Evolutionary conservation across 768 basidiomycete genomes (phyloP).

Genomic region (Termitomyces bulborhizus): DNA sequence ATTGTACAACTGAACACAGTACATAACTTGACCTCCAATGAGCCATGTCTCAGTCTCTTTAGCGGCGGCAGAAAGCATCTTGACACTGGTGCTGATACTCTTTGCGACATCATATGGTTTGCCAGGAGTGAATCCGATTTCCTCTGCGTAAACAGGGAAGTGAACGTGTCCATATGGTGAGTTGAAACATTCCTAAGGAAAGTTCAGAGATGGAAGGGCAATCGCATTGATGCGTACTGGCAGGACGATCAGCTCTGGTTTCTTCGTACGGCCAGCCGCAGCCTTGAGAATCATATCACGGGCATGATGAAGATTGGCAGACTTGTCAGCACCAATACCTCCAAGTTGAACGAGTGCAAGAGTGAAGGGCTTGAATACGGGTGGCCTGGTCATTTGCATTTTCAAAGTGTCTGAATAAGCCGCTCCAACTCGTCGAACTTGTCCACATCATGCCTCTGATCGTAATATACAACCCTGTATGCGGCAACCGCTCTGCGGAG

Average conservation of each 20-base stretch:
- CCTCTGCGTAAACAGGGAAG: constrained; percentile 83
- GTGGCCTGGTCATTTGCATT: constrained; percentile 6
- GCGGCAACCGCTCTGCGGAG: constrained; percentile 53
- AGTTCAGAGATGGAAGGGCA: constrained; percentile 1
- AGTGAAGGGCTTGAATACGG: constrained; percentile 62
- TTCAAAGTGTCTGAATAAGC: not conserved
- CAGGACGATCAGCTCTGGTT: constrained; percentile 78
- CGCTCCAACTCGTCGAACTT: not conserved
- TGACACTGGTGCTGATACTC: constrained; percentile 69
- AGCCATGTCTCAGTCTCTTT: constrained; percentile 79
- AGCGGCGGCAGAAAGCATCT: constrained; percentile 75
- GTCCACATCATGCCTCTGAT: constrained; percentile 40
- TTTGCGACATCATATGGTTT: constrained; percentile 48
- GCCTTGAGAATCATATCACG: constrained; percentile 74
- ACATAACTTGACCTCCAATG: constrained; percentile 67
- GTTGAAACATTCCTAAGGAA: constrained; percentile 76
- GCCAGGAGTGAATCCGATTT: constrained; percentile 57
- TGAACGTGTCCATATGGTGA: constrained; percentile 76
- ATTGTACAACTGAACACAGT: not conserved
- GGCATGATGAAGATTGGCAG: constrained; percentile 78
- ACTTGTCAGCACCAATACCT: constrained; percentile 62
- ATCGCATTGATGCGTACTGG: constrained; percentile 45
- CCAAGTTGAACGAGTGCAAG: constrained; percentile 91
- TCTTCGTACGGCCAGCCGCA: constrained; percentile 36
- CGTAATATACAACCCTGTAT: constrained; percentile 72